A percentile compares a stretch with the other conserved stretches of the same genome.
Evolutionary conservation across 345 rosid species (phyloP).

Genomic region (Raphanus raphanistrum): DNA sequence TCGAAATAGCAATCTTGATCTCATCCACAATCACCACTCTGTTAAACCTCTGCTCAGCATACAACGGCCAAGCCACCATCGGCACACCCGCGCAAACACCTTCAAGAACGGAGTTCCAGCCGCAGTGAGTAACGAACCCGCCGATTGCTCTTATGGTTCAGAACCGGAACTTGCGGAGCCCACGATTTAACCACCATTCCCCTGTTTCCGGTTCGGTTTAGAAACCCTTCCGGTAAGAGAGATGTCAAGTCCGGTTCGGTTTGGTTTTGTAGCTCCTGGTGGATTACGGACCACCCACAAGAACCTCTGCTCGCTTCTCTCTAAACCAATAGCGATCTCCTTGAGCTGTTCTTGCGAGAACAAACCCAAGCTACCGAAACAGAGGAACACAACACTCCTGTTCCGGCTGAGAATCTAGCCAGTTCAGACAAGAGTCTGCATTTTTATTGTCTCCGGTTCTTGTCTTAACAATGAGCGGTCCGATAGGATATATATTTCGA

Average conservation of each 20-base stretch:
- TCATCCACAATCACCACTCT: slow-evolving; percentile 53
- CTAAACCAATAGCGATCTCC: slow-evolving; percentile 55
- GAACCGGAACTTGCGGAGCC: slow-evolving; percentile 62
- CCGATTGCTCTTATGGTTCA: slow-evolving; percentile 52
- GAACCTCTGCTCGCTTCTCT: slow-evolving; percentile 51
- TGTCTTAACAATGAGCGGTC: slow-evolving; percentile 47
- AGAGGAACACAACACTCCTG: slow-evolving; percentile 48
- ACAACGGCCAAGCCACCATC: slow-evolving; percentile 57
- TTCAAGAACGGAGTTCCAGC: slow-evolving; percentile 73
- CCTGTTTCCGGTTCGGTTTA: slow-evolving; percentile 38
- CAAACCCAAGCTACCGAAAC: slow-evolving; percentile 65
- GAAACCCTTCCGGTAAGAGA: slow-evolving; percentile 50
- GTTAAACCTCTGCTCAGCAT: slow-evolving; percentile 52
- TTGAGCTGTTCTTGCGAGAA: slow-evolving; percentile 43
- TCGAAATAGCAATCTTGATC: slow-evolving; percentile 50
- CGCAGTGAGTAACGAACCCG: slow-evolving; percentile 70
- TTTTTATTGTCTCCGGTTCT: slow-evolving; percentile 7
- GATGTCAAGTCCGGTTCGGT: slow-evolving; percentile 34
- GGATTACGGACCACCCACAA: slow-evolving; percentile 59
- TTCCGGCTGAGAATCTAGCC: slow-evolving; percentile 56
- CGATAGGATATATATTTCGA: slow-evolving; percentile 48
- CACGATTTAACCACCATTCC: slow-evolving; percentile 57
- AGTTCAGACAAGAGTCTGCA: slow-evolving; percentile 35
- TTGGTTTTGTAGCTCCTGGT: slow-evolving; percentile 24
- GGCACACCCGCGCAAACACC: slow-evolving; percentile 55